Evolutionary conservation across 805 yeast genomes (phyloP).

Genomic region (Soucietia sequanensis): DNA sequence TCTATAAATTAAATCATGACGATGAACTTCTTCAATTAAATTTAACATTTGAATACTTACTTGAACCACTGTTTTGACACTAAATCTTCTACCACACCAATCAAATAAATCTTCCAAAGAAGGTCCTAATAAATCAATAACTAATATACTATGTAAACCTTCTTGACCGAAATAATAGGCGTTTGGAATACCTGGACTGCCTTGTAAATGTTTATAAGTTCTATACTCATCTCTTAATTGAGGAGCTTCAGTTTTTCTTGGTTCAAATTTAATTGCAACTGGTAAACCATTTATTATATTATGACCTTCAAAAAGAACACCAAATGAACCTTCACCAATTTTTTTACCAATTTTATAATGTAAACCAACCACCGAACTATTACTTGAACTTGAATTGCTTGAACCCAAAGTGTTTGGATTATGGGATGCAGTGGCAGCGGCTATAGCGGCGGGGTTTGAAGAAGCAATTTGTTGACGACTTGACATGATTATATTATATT

Average conservation of each 20-base stretch:
- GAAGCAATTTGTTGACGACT: slow-evolving; percentile 23
- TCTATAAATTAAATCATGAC: slow-evolving; percentile 72
- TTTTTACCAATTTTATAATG: slow-evolving; percentile 81
- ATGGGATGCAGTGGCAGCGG: slow-evolving; percentile 38
- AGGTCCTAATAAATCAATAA: slow-evolving; percentile 76
- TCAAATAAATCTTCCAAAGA: slow-evolving; percentile 81
- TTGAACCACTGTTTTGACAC: slow-evolving; percentile 69
- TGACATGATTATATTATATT: no score
- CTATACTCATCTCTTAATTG: slow-evolving; percentile 79
- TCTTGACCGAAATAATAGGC: slow-evolving; percentile 86
- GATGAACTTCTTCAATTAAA: slow-evolving; percentile 70
- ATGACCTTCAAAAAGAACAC: slow-evolving; percentile 79
- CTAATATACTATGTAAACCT: slow-evolving; percentile 74
- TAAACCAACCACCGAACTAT: slow-evolving; percentile 49
- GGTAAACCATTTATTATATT: slow-evolving; percentile 62
- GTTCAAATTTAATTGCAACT: slow-evolving; percentile 81
- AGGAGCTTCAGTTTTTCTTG: slow-evolving; percentile 79
- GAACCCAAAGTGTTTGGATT: slow-evolving; percentile 16
- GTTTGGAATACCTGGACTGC: slow-evolving; percentile 73
- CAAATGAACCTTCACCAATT: slow-evolving; percentile 87
- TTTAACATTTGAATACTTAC: slow-evolving; percentile 77
- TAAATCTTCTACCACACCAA: slow-evolving; percentile 80
- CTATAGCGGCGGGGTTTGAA: slow-evolving; percentile 38
- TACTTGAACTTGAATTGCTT: slow-evolving; percentile 14
- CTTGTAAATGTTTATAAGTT: slow-evolving; percentile 70